Evolutionary conservation across 2,329 filamentous ascomycete genomes (phyloP), one percentile per base, ranked within the genome.

Genomic region (Colletotrichum sp.): DNA sequence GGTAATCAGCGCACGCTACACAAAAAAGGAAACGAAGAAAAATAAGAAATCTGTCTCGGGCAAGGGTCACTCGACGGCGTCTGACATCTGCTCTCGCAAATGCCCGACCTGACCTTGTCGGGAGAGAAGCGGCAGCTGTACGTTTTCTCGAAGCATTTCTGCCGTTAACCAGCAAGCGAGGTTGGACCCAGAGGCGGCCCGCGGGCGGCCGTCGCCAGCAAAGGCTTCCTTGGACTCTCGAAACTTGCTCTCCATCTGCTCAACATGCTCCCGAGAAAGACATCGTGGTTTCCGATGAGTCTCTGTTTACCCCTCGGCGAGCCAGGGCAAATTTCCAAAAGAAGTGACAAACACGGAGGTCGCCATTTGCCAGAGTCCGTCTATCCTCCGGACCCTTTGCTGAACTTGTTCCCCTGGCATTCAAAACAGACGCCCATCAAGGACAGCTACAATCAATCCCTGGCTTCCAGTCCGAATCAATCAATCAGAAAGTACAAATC

Each of bases 71-170:
- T 64, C 55, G n/a, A 59, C 63, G 26, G 24, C 67, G 32, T 59
- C 73, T 62, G 39, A 68, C 69, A 57, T 75, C 72, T 75, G 63
- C 72, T 68, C 72, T 72, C 69, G 18, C n/a, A 36, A 62, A 18
- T 44, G 69, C 55, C 69, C 69, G 72, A 52, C 60, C 52, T 34
- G 57, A 52, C 60, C 52, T 34, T 59, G 55, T 26, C 62, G 62
- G 55, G 36, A 59, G 49, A 55, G 26, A 44, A 57, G 59, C 44
- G 32, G 59, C 44, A 28, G 36, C 26, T 39, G 52, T 32, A 32
- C 55, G 28, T 59, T 63, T 67, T 32, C 63, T 66, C 63, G 55
- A 57, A 52, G 24, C 59, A 39, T 55, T 70, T 28, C 69, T 57
- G 30, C 36, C 39, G 30, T 39, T 72, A 26, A 49, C 26, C 62